These are phyloP conservation scores for Acorus gramineus DNA, from an alignment of 106 monocot genomes.

Conservation along the genomic window DNA sequence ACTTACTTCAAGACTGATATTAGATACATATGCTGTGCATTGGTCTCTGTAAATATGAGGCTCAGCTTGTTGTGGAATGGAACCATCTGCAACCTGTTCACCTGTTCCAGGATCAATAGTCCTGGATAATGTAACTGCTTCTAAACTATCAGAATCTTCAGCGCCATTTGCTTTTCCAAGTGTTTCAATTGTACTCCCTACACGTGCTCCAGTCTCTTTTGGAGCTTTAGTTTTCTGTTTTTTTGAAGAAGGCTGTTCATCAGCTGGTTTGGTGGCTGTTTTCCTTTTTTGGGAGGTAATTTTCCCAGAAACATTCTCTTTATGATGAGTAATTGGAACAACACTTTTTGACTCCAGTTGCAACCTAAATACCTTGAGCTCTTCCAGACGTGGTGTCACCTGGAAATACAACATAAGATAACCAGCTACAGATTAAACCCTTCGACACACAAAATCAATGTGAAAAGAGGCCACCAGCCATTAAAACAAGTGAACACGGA, in stretches of 20 bases:
- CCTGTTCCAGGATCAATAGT: slow-evolving; percentile 4
- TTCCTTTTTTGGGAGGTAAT: slow-evolving; percentile 60
- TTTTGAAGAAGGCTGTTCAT: slow-evolving; percentile 55
- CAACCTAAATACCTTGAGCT: slow-evolving; percentile 52
- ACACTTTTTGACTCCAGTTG: slow-evolving; percentile 55
- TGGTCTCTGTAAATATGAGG: slow-evolving; percentile 48
- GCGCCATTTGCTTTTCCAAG: slow-evolving; percentile 1
- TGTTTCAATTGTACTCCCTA: slow-evolving; percentile 8
- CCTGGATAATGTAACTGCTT: slow-evolving; percentile 6
- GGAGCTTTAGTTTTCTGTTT: slow-evolving; percentile 29
- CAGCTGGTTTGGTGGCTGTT: slow-evolving; percentile 22
- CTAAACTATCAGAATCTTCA: slow-evolving; percentile 7
- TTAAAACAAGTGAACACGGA: too few relatives aligned
- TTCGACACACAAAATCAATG: too few relatives aligned
- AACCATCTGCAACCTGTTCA: slow-evolving; percentile 12
- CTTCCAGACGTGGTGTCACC: slow-evolving; percentile 79
- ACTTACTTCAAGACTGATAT: slow-evolving; percentile 62
- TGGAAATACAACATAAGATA: slow-evolving; percentile 14
- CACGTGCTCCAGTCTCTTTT: slow-evolving; percentile 12
- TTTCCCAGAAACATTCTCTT: slow-evolving; percentile 18
- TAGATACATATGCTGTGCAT: slow-evolving; percentile 87
- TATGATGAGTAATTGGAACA: slow-evolving; percentile 10
- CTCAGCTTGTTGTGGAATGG: slow-evolving; percentile 23
- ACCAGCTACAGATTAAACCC: background rate
- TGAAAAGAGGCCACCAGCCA: too few relatives aligned